These are phyloP conservation scores for Pichia phayaonensis DNA, from an alignment of 805 yeast genomes.

Conservation along the genomic window DNA sequence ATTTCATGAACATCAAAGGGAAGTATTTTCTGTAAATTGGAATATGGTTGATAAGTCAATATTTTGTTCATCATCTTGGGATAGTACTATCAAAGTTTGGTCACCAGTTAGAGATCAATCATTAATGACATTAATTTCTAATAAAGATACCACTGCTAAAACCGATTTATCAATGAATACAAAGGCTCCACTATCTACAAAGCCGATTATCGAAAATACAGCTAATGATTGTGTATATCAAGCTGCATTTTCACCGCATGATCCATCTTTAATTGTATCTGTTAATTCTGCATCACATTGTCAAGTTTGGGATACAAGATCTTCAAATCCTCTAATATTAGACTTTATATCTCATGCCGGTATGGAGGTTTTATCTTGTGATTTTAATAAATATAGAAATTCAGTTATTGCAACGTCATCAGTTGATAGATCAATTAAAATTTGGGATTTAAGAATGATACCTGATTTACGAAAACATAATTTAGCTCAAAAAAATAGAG, in stretches of 20 bases:
- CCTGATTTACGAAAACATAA: constrained; percentile 25
- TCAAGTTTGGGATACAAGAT: constrained; percentile 76
- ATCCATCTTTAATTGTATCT: constrained; percentile 58
- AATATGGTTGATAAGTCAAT: constrained; percentile 37
- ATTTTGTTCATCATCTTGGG: constrained; percentile 86
- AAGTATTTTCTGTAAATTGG: constrained; percentile 33
- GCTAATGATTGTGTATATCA: constrained; percentile 62
- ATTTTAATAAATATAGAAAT: constrained; percentile 85
- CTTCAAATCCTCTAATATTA: constrained; percentile 50
- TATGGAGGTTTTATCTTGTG: constrained; percentile 70
- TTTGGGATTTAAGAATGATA: constrained; percentile 85
- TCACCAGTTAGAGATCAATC: constrained; percentile 51
- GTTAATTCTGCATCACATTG: constrained; percentile 70
- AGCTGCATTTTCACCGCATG: constrained; percentile 79
- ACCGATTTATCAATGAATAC: constrained; percentile 12
- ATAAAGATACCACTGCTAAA: constrained; percentile 18
- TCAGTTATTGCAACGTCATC: constrained; percentile 81
- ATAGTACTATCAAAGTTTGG: constrained; percentile 81
- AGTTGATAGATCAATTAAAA: constrained; percentile 75
- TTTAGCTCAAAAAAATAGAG: constrained; percentile 35
- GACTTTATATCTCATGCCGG: constrained; percentile 72
- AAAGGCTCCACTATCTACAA: constrained; percentile 31
- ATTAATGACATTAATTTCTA: constrained; percentile 44
- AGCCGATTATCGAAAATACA: constrained; percentile 28
- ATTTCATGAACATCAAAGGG: constrained; percentile 62